A percentile compares a stretch with the other conserved stretches of the same genome.
Conservation (phyloP, 2,329 filamentous ascomycete genomes). For the Penicillium sp. region DNA sequence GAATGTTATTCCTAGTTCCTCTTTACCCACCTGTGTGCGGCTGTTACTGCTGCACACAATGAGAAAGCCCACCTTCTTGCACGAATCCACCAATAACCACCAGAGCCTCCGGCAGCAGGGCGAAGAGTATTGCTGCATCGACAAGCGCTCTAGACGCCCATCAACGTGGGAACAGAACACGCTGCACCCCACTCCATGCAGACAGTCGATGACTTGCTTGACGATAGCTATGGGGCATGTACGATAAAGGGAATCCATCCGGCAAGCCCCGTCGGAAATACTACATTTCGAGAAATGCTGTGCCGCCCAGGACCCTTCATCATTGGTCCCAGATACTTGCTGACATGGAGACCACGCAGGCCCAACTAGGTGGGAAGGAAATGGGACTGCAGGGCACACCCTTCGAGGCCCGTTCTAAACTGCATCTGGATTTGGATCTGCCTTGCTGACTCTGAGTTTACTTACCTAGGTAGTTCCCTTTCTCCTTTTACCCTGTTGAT, state of each 20-base stretch:
- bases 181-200: slow-evolving; percentile 14
- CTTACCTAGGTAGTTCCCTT: slow-evolving; percentile 1
- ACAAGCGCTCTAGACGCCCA: slow-evolving; percentile 31
- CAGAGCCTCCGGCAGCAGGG: slow-evolving; percentile 2
- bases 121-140: slow-evolving; percentile 12
- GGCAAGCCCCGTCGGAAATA: slow-evolving; percentile 12
- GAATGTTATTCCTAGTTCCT: slow-evolving; percentile 11
- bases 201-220: slow-evolving; percentile 18
- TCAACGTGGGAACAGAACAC: slow-evolving; percentile 10
- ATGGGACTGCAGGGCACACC: slow-evolving; percentile 7
- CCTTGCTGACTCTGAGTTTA: neutral
- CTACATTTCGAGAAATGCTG: slow-evolving; percentile 6
- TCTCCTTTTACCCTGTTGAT: neutral
- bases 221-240: slow-evolving; percentile 6
- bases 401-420: slow-evolving; percentile 7
- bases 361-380: slow-evolving; percentile 3
- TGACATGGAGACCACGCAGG: slow-evolving; percentile 12
- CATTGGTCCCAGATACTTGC: slow-evolving; percentile 17
- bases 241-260: slow-evolving; percentile 6
- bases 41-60: slow-evolving; percentile 9
- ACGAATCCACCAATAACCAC: slow-evolving; percentile 12
- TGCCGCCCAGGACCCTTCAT: slow-evolving; percentile 5
- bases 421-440: neutral
- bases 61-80: slow-evolving; percentile 10
- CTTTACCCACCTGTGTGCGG: slow-evolving; percentile 14